Base-by-base conservation (phyloP, 768 basidiomycete species). In the Xanthoconium purpureum region DNA sequence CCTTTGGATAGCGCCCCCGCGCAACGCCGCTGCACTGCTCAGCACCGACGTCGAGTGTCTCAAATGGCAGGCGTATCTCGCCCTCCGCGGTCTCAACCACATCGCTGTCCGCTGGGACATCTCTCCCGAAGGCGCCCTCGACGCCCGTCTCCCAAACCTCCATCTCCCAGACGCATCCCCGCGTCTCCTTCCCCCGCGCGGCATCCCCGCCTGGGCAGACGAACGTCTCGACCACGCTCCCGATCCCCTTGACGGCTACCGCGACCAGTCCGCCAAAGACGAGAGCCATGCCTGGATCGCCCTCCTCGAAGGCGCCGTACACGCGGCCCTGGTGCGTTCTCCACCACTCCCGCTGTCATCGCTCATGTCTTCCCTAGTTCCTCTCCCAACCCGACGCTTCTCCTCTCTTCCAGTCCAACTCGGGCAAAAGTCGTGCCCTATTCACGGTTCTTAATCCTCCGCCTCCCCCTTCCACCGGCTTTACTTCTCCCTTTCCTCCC, bases 11-110 rank as follows among this genome's bases (percentile, higher is more conserved):
- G 76, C 75, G 15, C 80, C 83, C 20, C 85, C 84, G 3, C 62
- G 67, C 50, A 57, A 48, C 47, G 15, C 57, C 59, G 32, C 63
- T 32, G 61, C 63, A 48, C 63, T 74, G 3, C 80, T 93, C 58
- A 90, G 88, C 71, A 70, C 78, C 51, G 91, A 93, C 72, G 85
- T 92, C 62, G 89, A 92, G 63, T 93, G 91, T 68, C 81, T 94
- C 66, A 92, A 91, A 73, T 93, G 91, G 91, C 91, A 94, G 70
- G 89, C 91, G 0, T 91, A 88, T 63, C 28, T 82, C 87, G 47
- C 84, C 7, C 73, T 83, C 9, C 75, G 88, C 55, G 84, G 82
- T 9, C 65, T 88, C 56, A 66, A 63, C 18, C 59, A 69, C 62
- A 71, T 89, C 52, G 72, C 70, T 20, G 68, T 91, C 14, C 82